These are phyloP conservation scores for Globisporangium spiculum DNA, from an alignment of 352 stramenopile genomes.

Conservation along the genomic window DNA sequence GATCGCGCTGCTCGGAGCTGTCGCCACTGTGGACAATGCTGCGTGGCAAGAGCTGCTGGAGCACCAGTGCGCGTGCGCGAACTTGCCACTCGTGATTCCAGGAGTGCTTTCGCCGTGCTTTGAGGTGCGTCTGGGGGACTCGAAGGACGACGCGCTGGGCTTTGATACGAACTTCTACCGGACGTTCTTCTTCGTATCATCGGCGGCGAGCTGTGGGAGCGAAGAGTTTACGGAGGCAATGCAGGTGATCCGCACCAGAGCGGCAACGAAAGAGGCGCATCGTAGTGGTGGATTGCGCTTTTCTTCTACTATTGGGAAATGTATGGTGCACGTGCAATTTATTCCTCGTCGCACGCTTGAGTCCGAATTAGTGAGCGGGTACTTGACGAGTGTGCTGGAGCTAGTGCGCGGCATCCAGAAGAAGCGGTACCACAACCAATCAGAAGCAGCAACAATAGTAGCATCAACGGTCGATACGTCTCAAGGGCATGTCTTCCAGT, in stretches of 20 bases:
- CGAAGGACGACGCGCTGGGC: constrained; percentile 4
- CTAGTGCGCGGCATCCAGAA: not conserved
- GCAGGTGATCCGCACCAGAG: not conserved
- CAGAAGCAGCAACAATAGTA: not conserved
- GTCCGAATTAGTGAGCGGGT: not conserved
- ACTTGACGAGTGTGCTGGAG: constrained; percentile 1
- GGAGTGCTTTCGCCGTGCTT: not conserved
- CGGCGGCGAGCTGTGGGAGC: not conserved
- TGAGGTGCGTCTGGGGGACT: constrained; percentile 10
- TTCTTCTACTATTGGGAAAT: not conserved
- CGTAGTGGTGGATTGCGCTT: not conserved
- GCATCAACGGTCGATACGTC: not conserved
- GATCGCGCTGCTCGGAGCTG: constrained; percentile 7
- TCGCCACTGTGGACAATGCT: constrained; percentile 10
- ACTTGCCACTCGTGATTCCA: constrained; percentile 6
- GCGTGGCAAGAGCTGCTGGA: constrained; percentile 13
- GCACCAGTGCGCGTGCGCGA: constrained; percentile 10
- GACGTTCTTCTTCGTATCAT: not conserved
- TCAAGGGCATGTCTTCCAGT: not conserved
- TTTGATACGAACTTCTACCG: constrained; percentile 15
- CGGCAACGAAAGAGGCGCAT: not conserved
- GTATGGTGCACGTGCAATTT: constrained; percentile 5
- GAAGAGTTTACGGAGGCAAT: not conserved
- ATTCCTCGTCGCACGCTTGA: constrained; percentile 8
- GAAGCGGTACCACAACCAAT: not conserved